Conservation (phyloP, 2,329 filamentous ascomycete genomes). For the Neofusicoccum umdonicola region DNA sequence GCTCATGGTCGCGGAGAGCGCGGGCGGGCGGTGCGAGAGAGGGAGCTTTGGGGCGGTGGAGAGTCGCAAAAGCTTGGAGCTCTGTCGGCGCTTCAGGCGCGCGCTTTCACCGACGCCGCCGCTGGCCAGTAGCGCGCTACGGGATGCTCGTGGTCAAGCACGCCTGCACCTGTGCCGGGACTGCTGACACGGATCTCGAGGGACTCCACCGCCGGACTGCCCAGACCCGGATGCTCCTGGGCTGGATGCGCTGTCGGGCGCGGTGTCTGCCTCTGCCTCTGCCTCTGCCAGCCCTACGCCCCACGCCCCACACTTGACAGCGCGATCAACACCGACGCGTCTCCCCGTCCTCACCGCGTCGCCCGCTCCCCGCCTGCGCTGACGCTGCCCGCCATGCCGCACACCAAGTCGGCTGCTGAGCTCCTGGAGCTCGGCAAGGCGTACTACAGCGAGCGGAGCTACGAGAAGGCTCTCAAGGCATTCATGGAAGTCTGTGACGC, state of each 20-base stretch:
- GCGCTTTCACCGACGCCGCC: no score
- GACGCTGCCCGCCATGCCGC: slow-evolving; percentile 26
- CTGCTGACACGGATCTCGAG: no score
- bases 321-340: slow-evolving; percentile 15
- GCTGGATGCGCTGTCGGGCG: no score
- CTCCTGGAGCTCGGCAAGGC: slow-evolving; percentile 34
- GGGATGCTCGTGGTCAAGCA: no score
- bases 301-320: slow-evolving; percentile 1
- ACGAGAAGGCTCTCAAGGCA: slow-evolving; percentile 32
- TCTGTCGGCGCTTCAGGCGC: neutral
- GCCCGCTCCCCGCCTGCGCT: neutral
- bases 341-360: neutral
- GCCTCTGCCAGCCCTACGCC: neutral
- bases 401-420: slow-evolving; percentile 32
- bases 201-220: no score
- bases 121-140: no score
- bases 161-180: no score
- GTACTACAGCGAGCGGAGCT: slow-evolving; percentile 37
- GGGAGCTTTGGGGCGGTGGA: neutral
- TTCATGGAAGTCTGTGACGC: slow-evolving; percentile 26
- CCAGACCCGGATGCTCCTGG: no score
- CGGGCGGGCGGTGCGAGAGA: neutral
- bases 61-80: slow-evolving; percentile 4
- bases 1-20: slow-evolving; percentile 44
- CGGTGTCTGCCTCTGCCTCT: no score